phyloP scores from a whole-genome alignment of 179 eudicot species.

The Nepenthes alata region DNA sequence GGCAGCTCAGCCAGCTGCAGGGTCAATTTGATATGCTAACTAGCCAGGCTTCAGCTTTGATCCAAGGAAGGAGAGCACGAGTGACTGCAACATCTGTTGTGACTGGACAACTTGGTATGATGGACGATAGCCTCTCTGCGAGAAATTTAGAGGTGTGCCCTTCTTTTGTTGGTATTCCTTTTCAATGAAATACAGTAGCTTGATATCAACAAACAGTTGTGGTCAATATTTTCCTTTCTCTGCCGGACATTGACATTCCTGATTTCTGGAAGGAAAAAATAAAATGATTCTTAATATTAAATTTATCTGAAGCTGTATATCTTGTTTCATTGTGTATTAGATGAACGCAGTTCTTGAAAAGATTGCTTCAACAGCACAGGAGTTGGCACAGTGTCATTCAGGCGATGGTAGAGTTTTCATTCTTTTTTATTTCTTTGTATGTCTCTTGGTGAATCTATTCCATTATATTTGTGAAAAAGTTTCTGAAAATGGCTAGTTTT shows the following conservation, averaged over 20 bases:
- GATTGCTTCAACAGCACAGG: conserved; percentile 85
- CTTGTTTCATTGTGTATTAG: conserved; percentile 31
- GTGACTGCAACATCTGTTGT: conserved; percentile 78
- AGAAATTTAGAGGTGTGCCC: conserved; percentile 73
- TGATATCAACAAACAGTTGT: no score
- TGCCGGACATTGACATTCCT: no score
- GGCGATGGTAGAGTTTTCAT: conserved; percentile 60
- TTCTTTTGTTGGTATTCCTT: neutral
- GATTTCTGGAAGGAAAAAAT: neutral
- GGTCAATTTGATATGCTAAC: conserved; percentile 81
- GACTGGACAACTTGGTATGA: conserved; percentile 61
- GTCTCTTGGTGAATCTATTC: neutral
- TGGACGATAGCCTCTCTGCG: conserved; percentile 78
- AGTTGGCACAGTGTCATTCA: conserved; percentile 94
- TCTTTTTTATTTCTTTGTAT: neutral
- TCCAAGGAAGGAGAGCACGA: conserved; percentile 89
- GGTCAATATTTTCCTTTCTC: no score
- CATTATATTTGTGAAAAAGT: neutral
- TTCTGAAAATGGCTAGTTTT: no score
- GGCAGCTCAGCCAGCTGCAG: conserved; percentile 79
- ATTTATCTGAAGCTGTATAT: conserved; percentile 11
- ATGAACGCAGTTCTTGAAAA: conserved; percentile 95
- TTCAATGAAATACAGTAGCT: neutral
- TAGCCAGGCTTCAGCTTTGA: conserved; percentile 80
- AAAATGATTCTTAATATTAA: neutral